Conservation (phyloP, 306 rosid species). For the Rosa lucieae region DNA sequence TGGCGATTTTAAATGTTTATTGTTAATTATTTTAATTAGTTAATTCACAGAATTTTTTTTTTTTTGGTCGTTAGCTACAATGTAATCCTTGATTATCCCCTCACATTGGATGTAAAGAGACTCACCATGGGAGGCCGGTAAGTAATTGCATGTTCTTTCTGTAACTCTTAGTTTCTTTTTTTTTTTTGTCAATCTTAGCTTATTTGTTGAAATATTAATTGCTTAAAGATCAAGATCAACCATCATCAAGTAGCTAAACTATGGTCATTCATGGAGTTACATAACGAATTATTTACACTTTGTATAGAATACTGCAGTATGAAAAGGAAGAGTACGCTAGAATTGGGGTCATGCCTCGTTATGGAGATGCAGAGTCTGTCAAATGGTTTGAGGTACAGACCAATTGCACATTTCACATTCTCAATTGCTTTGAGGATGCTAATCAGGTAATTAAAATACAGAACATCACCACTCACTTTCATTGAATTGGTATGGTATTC, state of each 20-base stretch:
- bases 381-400: conserved; percentile 65
- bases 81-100: conserved; percentile 66
- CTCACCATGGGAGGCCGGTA: conserved; percentile 56
- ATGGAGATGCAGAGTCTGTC: conserved; percentile 56
- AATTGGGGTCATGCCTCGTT: conserved; percentile 80
- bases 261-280: not conserved
- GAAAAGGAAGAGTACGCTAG: conserved; percentile 48
- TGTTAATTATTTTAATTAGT: not conserved
- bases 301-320: conserved; percentile 46
- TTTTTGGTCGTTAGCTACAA: conserved; percentile 44
- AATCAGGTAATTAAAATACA: conserved; percentile 37
- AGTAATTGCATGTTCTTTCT: conserved; percentile 28
- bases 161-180: too few species aligned
- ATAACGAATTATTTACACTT: not conserved
- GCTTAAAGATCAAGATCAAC: not conserved
- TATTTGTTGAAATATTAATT: not conserved
- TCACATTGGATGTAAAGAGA: conserved; percentile 52
- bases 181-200: not conserved
- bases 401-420: conserved; percentile 55
- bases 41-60: not conserved
- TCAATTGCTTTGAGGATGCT: conserved; percentile 64
- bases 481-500: not conserved
- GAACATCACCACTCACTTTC: not conserved
- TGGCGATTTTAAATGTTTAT: not conserved
- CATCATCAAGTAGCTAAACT: not conserved